phyloP scores from a whole-genome alignment of 257 asterid genomes.

The Echium plantagineum region DNA sequence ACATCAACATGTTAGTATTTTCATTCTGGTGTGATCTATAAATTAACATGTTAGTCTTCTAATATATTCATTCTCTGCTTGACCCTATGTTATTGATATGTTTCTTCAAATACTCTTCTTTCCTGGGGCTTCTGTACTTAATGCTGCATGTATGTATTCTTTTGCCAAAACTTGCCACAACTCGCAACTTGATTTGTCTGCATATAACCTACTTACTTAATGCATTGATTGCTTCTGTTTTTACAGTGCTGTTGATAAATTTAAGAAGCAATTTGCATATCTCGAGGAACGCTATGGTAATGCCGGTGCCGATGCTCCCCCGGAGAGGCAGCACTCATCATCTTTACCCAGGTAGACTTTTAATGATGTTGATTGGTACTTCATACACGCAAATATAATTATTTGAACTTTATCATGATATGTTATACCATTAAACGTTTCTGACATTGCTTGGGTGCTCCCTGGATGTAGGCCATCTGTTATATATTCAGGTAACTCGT shows the following conservation, averaged over 20 bases:
- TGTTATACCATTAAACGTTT: conserved; percentile 1
- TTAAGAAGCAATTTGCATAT: conserved; percentile 88
- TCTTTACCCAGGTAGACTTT: conserved; percentile 73
- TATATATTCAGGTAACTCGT: conserved; percentile 51
- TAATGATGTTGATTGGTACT: neutral
- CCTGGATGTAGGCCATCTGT: conserved; percentile 56
- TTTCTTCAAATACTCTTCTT: neutral
- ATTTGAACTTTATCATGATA: neutral
- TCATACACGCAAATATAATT: neutral
- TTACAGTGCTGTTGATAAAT: conserved; percentile 93
- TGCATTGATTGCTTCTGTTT: conserved; percentile 1
- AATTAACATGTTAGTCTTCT: too few species aligned
- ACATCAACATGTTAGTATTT: too few species aligned
- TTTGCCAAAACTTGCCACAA: neutral
- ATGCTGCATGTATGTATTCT: neutral
- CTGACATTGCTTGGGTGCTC: conserved; percentile 8
- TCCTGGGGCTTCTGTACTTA: too few species aligned
- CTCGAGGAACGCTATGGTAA: conserved; percentile 87
- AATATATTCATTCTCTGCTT: neutral
- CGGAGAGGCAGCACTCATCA: conserved; percentile 93
- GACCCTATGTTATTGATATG: neutral
- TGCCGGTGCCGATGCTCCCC: conserved; percentile 62
- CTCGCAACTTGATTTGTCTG: neutral
- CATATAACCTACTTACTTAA: neutral
- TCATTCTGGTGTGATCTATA: too few species aligned